Evolutionary conservation across 148 eudicot species (phyloP).

Genomic region (Linanthus parryae): DNA sequence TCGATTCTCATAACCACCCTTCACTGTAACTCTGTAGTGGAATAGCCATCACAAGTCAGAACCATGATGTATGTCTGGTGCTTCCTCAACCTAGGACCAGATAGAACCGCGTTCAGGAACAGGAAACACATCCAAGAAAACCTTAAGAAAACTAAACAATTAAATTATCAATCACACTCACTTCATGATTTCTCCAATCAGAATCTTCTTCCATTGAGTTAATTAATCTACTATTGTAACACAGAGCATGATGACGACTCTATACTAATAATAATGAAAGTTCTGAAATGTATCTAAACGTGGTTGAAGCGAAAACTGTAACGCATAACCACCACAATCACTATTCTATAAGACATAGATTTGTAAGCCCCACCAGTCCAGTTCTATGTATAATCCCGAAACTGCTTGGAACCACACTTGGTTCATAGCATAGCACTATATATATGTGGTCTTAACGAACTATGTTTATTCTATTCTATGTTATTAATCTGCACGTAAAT

Average conservation of each 20-base stretch:
- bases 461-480: neutral
- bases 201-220: neutral
- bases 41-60: too few relatives aligned
- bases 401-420: slow-evolving; percentile 8
- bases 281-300: neutral
- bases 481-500: neutral
- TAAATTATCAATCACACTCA: neutral
- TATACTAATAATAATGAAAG: neutral
- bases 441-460: neutral
- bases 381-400: neutral
- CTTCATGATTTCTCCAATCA: neutral
- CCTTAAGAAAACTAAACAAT: neutral
- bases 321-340: slow-evolving; percentile 1
- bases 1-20: too few relatives aligned
- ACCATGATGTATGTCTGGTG: too few relatives aligned
- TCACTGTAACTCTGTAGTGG: too few relatives aligned
- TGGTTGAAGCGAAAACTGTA: too few relatives aligned
- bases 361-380: neutral
- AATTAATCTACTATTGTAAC: neutral
- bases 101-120: slow-evolving; percentile 15
- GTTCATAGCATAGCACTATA: neutral
- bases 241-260: slow-evolving; percentile 1
- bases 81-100: too few relatives aligned
- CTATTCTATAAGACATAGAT: neutral
- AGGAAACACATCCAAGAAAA: slow-evolving; percentile 2